Conservation (phyloP, 1,139 yeast species). For the Starmera stellimalicola region DNA sequence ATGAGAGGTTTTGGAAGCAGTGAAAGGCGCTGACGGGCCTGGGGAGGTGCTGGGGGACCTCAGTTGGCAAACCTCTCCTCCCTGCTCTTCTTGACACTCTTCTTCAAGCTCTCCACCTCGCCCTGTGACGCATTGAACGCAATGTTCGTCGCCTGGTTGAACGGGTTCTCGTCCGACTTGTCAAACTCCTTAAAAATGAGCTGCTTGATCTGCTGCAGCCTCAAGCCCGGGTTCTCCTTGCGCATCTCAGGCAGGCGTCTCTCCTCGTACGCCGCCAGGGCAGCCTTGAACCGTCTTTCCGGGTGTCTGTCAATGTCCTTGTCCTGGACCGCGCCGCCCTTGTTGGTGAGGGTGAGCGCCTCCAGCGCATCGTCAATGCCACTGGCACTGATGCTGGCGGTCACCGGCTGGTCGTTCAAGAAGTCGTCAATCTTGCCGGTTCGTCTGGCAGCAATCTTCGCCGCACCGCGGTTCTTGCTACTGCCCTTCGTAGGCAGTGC, state of each 20-base stretch:
- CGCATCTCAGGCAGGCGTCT: conserved; percentile 63
- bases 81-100: conserved; percentile 39
- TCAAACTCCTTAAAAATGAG: conserved; percentile 72
- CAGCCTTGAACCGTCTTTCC: conserved; percentile 82
- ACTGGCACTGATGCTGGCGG: conserved; percentile 54
- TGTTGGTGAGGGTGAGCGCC: conserved; percentile 57
- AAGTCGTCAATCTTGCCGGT: conserved; percentile 59
- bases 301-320: conserved; percentile 81
- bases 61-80: conserved; percentile 22
- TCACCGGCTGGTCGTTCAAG: conserved; percentile 29
- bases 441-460: conserved; percentile 54
- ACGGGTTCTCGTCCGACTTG: conserved; percentile 73
- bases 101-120: conserved; percentile 44
- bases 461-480: conserved; percentile 60
- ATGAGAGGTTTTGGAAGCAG: too few species aligned
- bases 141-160: conserved; percentile 61
- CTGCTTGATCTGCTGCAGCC: conserved; percentile 72
- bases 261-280: conserved; percentile 64
- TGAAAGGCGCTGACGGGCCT: background rate
- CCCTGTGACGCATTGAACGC: conserved; percentile 51
- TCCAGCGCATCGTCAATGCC: conserved; percentile 76
- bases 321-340: conserved; percentile 42
- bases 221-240: conserved; percentile 71
- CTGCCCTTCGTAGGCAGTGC: conserved; percentile 52
- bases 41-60: too few species aligned